Percentiles rank a stretch among this genome's conserved stretches.
phyloP scores from a whole-genome alignment of 2,329 filamentous ascomycete species.

The Hirsutella minnesotensis region DNA sequence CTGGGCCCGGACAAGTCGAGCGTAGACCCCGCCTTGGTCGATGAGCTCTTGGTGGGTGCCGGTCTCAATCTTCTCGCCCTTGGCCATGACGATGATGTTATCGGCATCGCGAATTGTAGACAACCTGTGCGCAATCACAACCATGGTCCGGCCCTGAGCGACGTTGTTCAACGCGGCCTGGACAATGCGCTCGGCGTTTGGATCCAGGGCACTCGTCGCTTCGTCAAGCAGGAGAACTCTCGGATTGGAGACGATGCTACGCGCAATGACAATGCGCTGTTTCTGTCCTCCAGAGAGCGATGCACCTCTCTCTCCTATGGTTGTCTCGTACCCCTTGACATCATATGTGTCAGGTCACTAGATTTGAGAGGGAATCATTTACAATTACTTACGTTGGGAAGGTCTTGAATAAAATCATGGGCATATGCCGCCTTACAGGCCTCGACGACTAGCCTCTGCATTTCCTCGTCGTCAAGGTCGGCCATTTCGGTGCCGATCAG shows the following conservation, averaged over 20 bases:
- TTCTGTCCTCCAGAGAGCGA: constrained; percentile 56
- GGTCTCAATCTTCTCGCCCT: constrained; percentile 47
- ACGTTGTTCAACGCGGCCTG: constrained; percentile 42
- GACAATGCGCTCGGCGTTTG: constrained; percentile 36
- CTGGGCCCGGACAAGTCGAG: constrained; percentile 33
- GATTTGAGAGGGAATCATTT: neutral
- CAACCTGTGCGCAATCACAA: constrained; percentile 52
- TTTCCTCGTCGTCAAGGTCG: constrained; percentile 27
- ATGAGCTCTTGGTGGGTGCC: constrained; percentile 50
- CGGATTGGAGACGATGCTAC: constrained; percentile 52
- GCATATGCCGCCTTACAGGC: constrained; percentile 40
- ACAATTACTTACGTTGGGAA: constrained; percentile 23
- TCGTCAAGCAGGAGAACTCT: constrained; percentile 56
- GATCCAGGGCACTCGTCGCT: constrained; percentile 48
- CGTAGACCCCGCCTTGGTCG: constrained; percentile 33
- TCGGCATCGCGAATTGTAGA: constrained; percentile 50
- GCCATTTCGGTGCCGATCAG: constrained; percentile 25
- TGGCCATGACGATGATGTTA: constrained; percentile 51
- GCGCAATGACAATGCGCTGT: constrained; percentile 54
- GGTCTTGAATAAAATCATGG: constrained; percentile 37
- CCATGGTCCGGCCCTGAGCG: constrained; percentile 47
- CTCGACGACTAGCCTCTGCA: constrained; percentile 29
- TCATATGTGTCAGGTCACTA: neutral
- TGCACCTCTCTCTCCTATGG: constrained; percentile 52
- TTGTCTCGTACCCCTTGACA: constrained; percentile 42